Conservation (phyloP, 2,329 filamentous ascomycete genomes). For the Aspergillus awamori region DNA sequence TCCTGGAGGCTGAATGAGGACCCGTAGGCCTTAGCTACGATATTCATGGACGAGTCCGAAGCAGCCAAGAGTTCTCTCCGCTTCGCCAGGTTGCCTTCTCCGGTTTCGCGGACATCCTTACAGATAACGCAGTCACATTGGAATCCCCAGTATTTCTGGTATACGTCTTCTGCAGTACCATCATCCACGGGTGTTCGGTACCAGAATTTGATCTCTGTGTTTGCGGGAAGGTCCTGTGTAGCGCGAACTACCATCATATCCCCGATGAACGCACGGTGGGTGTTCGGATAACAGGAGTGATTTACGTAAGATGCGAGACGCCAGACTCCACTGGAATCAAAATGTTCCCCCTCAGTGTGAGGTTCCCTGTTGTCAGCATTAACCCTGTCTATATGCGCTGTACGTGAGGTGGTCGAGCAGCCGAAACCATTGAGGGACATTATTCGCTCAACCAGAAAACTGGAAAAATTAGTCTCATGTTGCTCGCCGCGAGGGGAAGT, state of each 20-base stretch:
- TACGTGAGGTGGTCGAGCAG: conserved; percentile 30
- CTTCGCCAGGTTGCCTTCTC: conserved; percentile 13
- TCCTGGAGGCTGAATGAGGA: background rate
- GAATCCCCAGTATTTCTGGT: conserved; percentile 29
- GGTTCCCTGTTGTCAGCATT: background rate
- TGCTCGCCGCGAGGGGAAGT: background rate
- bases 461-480: conserved; percentile 23
- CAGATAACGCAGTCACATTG: conserved; percentile 29
- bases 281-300: conserved; percentile 56
- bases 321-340: conserved; percentile 52
- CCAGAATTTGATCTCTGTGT: conserved; percentile 51
- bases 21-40: conserved; percentile 7
- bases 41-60: too few species aligned
- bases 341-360: background rate
- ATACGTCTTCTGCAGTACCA: background rate
- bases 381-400: conserved; percentile 23
- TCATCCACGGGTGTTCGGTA: conserved; percentile 37
- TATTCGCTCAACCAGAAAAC: conserved; percentile 52
- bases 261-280: conserved; percentile 54
- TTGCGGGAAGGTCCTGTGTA: conserved; percentile 43
- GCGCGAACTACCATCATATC: conserved; percentile 59
- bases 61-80: conserved; percentile 15
- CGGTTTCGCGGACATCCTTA: conserved; percentile 17
- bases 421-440: conserved; percentile 51
- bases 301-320: conserved; percentile 54